A percentile compares a stretch with the other conserved stretches of the same genome.
phyloP scores from a whole-genome alignment of 2,329 filamentous ascomycete genomes.

The Talaromyces funiculosus region DNA sequence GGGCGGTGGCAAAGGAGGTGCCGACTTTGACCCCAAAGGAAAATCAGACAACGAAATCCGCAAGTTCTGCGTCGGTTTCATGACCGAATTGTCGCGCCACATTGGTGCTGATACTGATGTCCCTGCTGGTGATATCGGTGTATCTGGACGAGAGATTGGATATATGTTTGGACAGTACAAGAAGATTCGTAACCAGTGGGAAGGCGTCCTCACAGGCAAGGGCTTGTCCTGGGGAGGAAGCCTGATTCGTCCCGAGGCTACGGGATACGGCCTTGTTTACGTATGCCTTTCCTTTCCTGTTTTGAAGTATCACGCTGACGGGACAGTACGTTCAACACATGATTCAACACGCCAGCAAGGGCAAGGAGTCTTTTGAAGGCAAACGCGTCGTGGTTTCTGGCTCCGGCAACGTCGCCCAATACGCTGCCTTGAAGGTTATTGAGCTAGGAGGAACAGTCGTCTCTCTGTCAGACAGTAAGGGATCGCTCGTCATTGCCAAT shows the following conservation, averaged over 20 bases:
- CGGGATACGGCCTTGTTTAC: conserved; percentile 93
- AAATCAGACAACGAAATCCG: conserved; percentile 97
- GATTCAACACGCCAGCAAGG: conserved; percentile 75
- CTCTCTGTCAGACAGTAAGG: conserved; percentile 90
- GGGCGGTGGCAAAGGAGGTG: conserved; percentile 95
- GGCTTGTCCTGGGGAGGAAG: conserved; percentile 87
- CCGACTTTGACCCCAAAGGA: conserved; percentile 98
- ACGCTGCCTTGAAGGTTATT: conserved; percentile 91
- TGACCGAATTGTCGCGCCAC: conserved; percentile 91
- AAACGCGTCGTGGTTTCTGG: conserved; percentile 95
- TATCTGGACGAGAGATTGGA: conserved; percentile 84
- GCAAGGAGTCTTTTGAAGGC: conserved; percentile 76
- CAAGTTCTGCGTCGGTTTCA: conserved; percentile 93
- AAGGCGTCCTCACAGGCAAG: conserved; percentile 95
- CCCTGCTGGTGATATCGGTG: conserved; percentile 94
- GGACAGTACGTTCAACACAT: conserved; percentile 79
- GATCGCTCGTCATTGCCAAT: conserved; percentile 68
- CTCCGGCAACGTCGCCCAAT: conserved; percentile 96
- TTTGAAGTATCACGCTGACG: not conserved
- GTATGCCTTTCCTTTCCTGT: conserved; percentile 33
- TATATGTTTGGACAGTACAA: conserved; percentile 95
- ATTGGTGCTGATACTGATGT: conserved; percentile 96
- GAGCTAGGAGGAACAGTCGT: conserved; percentile 91
- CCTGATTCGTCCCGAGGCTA: conserved; percentile 93
- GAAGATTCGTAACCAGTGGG: conserved; percentile 80